A percentile compares a stretch with the other conserved stretches of the same genome.
These are phyloP conservation scores for Pharnaceum exiguum DNA, from an alignment of 148 eudicot genomes.

Conservation along the genomic window DNA sequence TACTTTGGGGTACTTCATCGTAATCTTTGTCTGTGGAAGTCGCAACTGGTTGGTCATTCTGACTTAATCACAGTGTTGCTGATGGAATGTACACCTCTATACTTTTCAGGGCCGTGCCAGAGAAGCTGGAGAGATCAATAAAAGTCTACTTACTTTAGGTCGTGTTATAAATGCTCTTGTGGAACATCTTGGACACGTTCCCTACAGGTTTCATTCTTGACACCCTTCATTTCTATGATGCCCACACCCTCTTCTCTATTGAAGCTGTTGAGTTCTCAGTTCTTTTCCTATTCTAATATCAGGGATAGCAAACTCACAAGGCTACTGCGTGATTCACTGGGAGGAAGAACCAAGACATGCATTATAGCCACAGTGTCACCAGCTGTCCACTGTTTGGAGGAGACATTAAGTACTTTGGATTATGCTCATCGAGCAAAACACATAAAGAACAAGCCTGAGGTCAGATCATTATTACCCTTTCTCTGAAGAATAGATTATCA, in stretches of 20 bases:
- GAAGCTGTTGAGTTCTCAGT: background rate
- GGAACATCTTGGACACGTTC: slow-evolving; percentile 91
- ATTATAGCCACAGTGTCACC: slow-evolving; percentile 96
- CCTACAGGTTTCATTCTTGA: no score
- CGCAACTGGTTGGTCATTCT: no score
- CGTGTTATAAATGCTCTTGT: slow-evolving; percentile 89
- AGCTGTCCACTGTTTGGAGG: slow-evolving; percentile 92
- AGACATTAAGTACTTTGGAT: slow-evolving; percentile 86
- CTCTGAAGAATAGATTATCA: no score
- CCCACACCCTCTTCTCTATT: no score
- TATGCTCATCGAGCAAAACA: slow-evolving; percentile 93
- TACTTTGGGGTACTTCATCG: background rate
- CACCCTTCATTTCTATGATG: no score
- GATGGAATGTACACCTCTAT: background rate
- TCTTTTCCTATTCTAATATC: background rate
- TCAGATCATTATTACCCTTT: slow-evolving; percentile 12
- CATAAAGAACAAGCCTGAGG: slow-evolving; percentile 92
- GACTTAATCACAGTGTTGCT: background rate
- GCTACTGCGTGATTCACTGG: slow-evolving; percentile 84
- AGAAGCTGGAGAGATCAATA: slow-evolving; percentile 97
- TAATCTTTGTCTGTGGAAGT: no score
- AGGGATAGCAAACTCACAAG: slow-evolving; percentile 98
- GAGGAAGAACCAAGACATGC: slow-evolving; percentile 92
- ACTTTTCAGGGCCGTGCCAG: slow-evolving; percentile 76
- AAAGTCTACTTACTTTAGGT: slow-evolving; percentile 90